Percentiles rank a stretch among this genome's conserved stretches.
Evolutionary conservation across 164 flowering plant genomes (phyloP).

Genomic region (Chimonanthus praecox): DNA sequence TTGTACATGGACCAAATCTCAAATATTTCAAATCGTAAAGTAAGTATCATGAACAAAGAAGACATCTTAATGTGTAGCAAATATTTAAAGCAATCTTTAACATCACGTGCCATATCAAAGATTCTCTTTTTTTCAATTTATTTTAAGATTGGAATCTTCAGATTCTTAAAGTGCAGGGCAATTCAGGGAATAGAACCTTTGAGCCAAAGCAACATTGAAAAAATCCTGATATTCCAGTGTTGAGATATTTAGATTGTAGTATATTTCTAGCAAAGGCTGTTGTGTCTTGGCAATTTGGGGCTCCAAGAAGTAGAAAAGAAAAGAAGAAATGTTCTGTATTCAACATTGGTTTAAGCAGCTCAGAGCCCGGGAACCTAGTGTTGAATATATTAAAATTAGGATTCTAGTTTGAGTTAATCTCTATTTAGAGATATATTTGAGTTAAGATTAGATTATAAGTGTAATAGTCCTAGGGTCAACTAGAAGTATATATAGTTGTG

Average conservation of each 20-base stretch:
- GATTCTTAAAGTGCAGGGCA: not conserved
- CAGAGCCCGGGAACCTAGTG: too few relatives aligned
- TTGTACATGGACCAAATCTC: not conserved
- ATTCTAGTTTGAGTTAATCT: too few relatives aligned
- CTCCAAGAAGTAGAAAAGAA: too few relatives aligned
- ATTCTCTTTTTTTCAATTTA: too few relatives aligned
- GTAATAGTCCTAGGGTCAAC: too few relatives aligned
- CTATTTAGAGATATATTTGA: too few relatives aligned
- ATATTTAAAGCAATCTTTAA: not conserved
- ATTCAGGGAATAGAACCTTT: not conserved
- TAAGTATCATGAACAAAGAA: not conserved
- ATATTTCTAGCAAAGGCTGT: not conserved
- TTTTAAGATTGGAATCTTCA: too few relatives aligned
- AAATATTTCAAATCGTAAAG: not conserved
- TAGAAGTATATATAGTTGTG: too few relatives aligned
- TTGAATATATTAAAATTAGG: too few relatives aligned
- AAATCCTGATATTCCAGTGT: not conserved
- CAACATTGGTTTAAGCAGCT: too few relatives aligned
- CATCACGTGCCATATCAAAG: not conserved
- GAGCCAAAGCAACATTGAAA: not conserved
- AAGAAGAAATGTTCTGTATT: too few relatives aligned
- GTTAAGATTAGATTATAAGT: too few relatives aligned
- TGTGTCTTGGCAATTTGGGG: not conserved
- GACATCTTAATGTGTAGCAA: not conserved
- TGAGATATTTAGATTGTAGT: not conserved